phyloP scores from a whole-genome alignment of 2,329 filamentous ascomycete genomes.

The Diaporthe velutina region DNA sequence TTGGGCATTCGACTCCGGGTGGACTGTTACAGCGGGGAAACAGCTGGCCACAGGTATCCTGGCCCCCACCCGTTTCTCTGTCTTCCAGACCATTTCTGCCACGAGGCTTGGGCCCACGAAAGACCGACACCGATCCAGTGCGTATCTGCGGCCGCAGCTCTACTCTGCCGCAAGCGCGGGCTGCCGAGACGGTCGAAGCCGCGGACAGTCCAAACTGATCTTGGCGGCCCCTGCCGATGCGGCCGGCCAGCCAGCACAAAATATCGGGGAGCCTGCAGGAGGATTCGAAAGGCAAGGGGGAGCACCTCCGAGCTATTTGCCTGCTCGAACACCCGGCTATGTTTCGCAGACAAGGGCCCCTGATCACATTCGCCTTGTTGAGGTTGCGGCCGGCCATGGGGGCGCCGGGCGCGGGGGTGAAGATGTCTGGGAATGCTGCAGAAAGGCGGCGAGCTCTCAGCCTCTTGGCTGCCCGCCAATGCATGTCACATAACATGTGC shows the following conservation, averaged over 20 bases:
- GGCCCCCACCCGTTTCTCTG: neutral
- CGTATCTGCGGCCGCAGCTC: slow-evolving; percentile 4
- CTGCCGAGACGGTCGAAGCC: neutral
- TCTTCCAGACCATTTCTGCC: slow-evolving; percentile 13
- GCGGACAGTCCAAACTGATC: neutral
- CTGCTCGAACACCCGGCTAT: neutral
- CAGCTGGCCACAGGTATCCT: neutral
- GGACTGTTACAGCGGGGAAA: slow-evolving; percentile 2
- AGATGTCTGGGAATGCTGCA: neutral
- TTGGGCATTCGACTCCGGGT: neutral
- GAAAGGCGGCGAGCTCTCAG: neutral
- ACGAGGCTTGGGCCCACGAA: slow-evolving; percentile 5
- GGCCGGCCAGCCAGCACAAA: slow-evolving; percentile 14
- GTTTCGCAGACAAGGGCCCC: neutral
- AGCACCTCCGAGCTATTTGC: neutral
- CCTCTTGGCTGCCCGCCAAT: neutral
- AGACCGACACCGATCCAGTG: neutral
- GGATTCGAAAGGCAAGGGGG: neutral
- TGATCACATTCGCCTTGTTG: neutral
- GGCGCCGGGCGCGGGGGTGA: neutral
- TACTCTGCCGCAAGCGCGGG: slow-evolving; percentile 14
- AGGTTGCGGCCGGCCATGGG: neutral
- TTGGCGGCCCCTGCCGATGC: neutral
- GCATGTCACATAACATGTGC: neutral
- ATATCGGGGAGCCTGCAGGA: slow-evolving; percentile 16